A percentile compares a stretch with the other conserved stretches of the same genome.
These are phyloP conservation scores for Caloboletus inedulis DNA, from an alignment of 1,284 basidiomycete genomes.

Conservation along the genomic window DNA sequence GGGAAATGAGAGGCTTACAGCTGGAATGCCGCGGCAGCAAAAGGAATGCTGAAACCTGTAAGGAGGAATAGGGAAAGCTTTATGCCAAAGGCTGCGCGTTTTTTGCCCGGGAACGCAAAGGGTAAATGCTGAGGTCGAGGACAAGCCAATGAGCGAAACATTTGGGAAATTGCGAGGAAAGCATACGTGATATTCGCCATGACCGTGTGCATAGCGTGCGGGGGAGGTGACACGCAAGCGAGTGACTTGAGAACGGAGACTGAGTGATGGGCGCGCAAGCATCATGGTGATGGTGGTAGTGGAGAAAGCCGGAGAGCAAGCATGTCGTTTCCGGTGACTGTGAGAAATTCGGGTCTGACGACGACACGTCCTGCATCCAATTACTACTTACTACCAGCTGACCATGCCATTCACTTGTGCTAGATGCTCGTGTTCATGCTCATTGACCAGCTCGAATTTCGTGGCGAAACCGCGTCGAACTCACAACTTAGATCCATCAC, in stretches of 20 bases:
- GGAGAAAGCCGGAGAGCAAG: slow-evolving; percentile 18
- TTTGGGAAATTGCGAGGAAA: background rate
- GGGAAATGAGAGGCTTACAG: slow-evolving; percentile 48
- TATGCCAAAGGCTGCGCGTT: slow-evolving; percentile 47
- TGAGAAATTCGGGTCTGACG: slow-evolving; percentile 18
- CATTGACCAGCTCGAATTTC: background rate
- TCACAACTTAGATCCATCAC: too few species aligned
- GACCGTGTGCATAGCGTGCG: slow-evolving; percentile 40
- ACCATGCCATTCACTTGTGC: background rate
- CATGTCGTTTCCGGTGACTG: slow-evolving; percentile 1
- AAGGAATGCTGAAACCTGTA: slow-evolving; percentile 64
- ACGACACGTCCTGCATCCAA: background rate
- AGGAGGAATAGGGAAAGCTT: slow-evolving; percentile 57
- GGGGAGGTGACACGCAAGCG: slow-evolving; percentile 34
- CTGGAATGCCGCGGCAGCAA: slow-evolving; percentile 60
- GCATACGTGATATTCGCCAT: slow-evolving; percentile 61
- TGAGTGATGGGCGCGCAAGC: slow-evolving; percentile 41
- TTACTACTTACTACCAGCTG: background rate
- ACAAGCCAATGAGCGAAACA: slow-evolving; percentile 1
- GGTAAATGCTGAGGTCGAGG: slow-evolving; percentile 57
- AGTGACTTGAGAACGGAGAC: slow-evolving; percentile 38
- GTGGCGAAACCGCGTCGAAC: background rate
- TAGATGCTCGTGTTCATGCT: background rate
- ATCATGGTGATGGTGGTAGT: slow-evolving; percentile 19
- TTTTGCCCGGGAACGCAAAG: slow-evolving; percentile 60